Conservation (phyloP, 805 yeast species). For the Saccharomyces paradoxus region DNA sequence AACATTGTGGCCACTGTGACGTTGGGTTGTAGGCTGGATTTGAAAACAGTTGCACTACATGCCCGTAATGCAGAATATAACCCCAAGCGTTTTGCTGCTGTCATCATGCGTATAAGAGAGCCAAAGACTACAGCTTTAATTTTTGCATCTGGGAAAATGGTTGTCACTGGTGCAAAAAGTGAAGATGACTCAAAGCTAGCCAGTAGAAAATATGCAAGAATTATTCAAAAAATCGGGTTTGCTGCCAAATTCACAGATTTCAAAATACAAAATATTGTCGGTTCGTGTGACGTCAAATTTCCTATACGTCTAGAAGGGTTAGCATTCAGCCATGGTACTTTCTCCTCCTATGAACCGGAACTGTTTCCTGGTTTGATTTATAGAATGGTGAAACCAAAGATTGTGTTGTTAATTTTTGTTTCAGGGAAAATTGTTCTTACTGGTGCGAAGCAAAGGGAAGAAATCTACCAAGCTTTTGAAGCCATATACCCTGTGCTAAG, state of each 20-base stretch:
- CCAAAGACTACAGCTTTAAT: conserved; percentile 97
- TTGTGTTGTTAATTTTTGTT: conserved; percentile 89
- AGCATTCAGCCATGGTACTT: conserved; percentile 96
- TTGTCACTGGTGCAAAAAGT: conserved; percentile 97
- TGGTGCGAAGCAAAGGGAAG: conserved; percentile 98
- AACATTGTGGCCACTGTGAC: conserved; percentile 98
- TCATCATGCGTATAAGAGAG: conserved; percentile 97
- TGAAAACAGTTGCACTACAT: conserved; percentile 94
- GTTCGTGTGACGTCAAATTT: conserved; percentile 96
- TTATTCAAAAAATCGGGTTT: conserved; percentile 94
- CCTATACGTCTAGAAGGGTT: conserved; percentile 96
- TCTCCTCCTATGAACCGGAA: conserved; percentile 97
- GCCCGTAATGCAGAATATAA: conserved; percentile 99
- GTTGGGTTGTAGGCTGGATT: conserved; percentile 88
- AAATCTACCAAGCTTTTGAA: conserved; percentile 95
- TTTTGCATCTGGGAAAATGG: conserved; percentile 98
- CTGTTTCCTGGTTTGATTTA: conserved; percentile 95
- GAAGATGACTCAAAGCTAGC: conserved; percentile 98
- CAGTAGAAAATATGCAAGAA: conserved; percentile 94
- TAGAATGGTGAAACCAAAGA: conserved; percentile 98
- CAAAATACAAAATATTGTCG: conserved; percentile 96
- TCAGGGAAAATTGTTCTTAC: conserved; percentile 96
- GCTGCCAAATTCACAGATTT: conserved; percentile 97
- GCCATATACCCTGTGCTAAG: conserved; percentile 97
- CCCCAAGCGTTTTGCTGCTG: conserved; percentile 98